Percentiles rank a stretch among this genome's conserved stretches.
These are phyloP conservation scores for Clonostachys solani DNA, from an alignment of 2,329 filamentous ascomycete genomes.

Conservation along the genomic window DNA sequence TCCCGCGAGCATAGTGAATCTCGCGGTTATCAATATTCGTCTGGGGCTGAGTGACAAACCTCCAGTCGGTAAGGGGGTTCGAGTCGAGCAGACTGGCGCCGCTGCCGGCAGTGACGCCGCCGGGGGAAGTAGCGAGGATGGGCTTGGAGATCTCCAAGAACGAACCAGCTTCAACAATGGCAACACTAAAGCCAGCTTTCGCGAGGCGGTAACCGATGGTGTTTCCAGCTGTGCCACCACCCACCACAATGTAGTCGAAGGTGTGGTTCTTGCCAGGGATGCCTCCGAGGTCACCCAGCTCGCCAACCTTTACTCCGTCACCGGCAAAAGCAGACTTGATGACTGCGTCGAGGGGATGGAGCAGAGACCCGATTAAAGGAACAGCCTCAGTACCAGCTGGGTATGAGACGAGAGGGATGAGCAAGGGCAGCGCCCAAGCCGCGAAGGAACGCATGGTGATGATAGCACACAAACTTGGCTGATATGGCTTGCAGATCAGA, in stretches of 20 bases:
- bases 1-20: constrained; percentile 30
- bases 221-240: constrained; percentile 31
- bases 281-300: background rate
- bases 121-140: constrained; percentile 15
- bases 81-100: constrained; percentile 12
- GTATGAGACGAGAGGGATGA: no score
- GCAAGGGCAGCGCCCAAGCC: no score
- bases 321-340: no score
- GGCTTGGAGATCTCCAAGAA: constrained; percentile 23
- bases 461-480: no score
- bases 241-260: constrained; percentile 21
- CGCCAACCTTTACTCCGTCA: no score
- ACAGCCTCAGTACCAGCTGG: no score
- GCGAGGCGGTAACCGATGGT: constrained; percentile 24
- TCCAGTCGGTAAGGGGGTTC: constrained; percentile 14
- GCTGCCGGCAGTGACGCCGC: constrained; percentile 11
- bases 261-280: background rate
- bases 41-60: constrained; percentile 20
- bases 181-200: constrained; percentile 20
- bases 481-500: no score
- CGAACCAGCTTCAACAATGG: constrained; percentile 29
- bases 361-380: no score
- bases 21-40: constrained; percentile 9
- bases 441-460: no score
- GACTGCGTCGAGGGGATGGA: no score